Percentiles rank a stretch among this genome's conserved stretches.
Conservation (phyloP, 352 stramenopile species). For the Globisporangium echinulatum region DNA sequence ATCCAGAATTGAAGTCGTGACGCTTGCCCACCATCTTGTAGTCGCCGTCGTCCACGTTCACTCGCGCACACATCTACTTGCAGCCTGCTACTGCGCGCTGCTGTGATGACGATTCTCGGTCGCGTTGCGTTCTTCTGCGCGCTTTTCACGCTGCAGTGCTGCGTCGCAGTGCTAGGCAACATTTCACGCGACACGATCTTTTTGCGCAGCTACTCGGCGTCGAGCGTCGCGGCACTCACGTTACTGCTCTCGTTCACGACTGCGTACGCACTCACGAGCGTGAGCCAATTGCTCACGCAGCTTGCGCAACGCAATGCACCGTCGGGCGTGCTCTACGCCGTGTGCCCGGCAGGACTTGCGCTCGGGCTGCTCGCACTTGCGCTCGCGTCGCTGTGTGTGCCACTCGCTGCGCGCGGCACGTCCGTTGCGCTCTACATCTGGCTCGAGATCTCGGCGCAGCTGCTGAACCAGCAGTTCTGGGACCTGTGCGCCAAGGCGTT, state of each 20-base stretch:
- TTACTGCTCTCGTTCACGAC: constrained; percentile 67
- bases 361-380: constrained; percentile 36
- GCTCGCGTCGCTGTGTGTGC: constrained; percentile 37
- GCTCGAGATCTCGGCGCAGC: constrained; percentile 67
- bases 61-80: too few species aligned
- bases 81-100: neutral
- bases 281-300: constrained; percentile 26
- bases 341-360: constrained; percentile 36
- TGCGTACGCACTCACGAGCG: constrained; percentile 54
- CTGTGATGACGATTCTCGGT: constrained; percentile 7
- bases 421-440: constrained; percentile 75
- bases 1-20: too few species aligned
- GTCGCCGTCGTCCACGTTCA: neutral
- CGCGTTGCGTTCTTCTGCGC: constrained; percentile 80
- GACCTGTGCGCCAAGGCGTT: constrained; percentile 79
- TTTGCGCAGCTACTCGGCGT: constrained; percentile 60
- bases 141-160: constrained; percentile 79
- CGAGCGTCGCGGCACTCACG: constrained; percentile 66
- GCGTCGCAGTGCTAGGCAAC: constrained; percentile 59
- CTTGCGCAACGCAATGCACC: constrained; percentile 20
- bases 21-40: too few species aligned
- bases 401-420: constrained; percentile 29
- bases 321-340: constrained; percentile 44
- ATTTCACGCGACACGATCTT: constrained; percentile 84
- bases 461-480: constrained; percentile 84